Conservation (phyloP, 768 basidiomycete species). For the Lyophyllum decastes region DNA sequence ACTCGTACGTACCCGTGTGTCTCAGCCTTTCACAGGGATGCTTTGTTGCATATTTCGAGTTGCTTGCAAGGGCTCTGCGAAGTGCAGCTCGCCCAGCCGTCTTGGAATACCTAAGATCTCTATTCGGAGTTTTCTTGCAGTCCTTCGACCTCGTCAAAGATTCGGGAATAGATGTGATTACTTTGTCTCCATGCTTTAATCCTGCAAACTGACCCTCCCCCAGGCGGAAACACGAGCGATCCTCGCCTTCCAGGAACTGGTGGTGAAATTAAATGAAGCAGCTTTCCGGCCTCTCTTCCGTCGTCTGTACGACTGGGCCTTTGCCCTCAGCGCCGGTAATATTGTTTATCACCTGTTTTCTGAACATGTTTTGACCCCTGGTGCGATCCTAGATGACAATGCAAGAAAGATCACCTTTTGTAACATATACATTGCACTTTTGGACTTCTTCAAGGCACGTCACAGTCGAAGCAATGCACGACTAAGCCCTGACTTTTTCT, state of each 20-base stretch:
- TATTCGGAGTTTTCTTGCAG: slow-evolving; percentile 81
- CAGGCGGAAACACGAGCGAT: slow-evolving; percentile 60
- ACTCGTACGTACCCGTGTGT: background rate
- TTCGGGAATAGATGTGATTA: slow-evolving; percentile 15
- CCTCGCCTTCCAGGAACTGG: slow-evolving; percentile 82
- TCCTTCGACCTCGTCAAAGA: slow-evolving; percentile 61
- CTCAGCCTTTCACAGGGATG: slow-evolving; percentile 26
- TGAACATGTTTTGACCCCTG: background rate
- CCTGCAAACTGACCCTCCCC: background rate
- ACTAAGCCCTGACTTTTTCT: background rate
- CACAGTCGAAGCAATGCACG: background rate
- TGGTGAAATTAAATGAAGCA: slow-evolving; percentile 90
- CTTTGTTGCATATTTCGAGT: slow-evolving; percentile 60
- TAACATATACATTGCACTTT: slow-evolving; percentile 67
- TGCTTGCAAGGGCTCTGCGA: slow-evolving; percentile 67
- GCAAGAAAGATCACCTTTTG: slow-evolving; percentile 72
- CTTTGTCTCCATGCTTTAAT: background rate
- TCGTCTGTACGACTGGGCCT: slow-evolving; percentile 94
- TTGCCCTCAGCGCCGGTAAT: slow-evolving; percentile 55
- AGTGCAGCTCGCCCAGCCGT: slow-evolving; percentile 65
- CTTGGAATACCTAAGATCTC: slow-evolving; percentile 59
- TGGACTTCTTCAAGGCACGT: slow-evolving; percentile 87
- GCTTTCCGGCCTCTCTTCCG: slow-evolving; percentile 92
- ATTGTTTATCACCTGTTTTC: background rate
- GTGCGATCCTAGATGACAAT: slow-evolving; percentile 25